Conservation (phyloP, 2,329 filamentous ascomycete genomes). For the Mollisiaceae sp. region DNA sequence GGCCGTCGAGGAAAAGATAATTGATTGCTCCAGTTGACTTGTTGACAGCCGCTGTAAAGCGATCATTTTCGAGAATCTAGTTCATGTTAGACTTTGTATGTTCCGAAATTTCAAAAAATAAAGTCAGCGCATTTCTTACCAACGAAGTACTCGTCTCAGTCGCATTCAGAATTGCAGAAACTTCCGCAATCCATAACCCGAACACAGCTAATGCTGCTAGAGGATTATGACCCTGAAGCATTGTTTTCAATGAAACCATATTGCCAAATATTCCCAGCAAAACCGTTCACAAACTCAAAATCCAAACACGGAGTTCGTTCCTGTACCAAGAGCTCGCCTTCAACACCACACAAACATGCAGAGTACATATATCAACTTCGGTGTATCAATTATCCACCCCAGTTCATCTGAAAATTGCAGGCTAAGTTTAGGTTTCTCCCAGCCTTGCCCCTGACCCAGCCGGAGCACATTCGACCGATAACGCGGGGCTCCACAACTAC, state of each 20-base stretch:
- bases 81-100: constrained; percentile 23
- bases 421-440: not conserved
- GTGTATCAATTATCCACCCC: not conserved
- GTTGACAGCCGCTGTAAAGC: constrained; percentile 50
- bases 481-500: constrained; percentile 7
- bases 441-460: not conserved
- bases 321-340: not conserved
- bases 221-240: not conserved
- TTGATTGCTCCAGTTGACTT: constrained; percentile 50
- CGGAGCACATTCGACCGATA: not conserved
- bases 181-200: not conserved
- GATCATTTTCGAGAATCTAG: constrained; percentile 51
- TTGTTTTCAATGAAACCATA: not conserved
- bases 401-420: not conserved
- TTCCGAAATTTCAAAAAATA: not conserved
- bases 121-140: not conserved
- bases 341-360: not conserved
- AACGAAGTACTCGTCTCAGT: constrained; percentile 34
- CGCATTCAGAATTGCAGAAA: constrained; percentile 32
- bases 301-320: not conserved
- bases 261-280: not conserved
- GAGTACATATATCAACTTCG: not conserved
- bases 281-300: not conserved
- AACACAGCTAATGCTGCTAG: not conserved
- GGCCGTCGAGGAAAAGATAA: constrained; percentile 51